Conservation (phyloP, 768 basidiomycete species). For the Mycena sanguinolenta region DNA sequence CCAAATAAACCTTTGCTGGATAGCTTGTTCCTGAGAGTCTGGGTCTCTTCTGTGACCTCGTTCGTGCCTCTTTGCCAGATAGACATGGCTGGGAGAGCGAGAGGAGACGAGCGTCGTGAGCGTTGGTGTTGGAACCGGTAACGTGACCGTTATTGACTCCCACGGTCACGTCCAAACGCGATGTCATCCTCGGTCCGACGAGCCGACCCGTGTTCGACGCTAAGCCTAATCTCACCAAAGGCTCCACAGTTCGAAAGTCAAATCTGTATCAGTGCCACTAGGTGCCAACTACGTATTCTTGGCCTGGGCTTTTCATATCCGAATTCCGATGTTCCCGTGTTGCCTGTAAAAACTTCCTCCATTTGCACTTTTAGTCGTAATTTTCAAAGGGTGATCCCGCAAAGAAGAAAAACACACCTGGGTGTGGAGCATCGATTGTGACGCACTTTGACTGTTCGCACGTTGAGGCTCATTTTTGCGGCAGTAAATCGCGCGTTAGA, state of each 20-base stretch:
- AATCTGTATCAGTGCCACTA: too few relatives aligned
- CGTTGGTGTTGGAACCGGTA: constrained; percentile 12
- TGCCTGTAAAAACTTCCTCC: not conserved
- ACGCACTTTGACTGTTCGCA: not conserved
- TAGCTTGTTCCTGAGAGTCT: constrained; percentile 60
- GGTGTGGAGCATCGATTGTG: constrained; percentile 25
- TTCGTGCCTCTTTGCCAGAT: constrained; percentile 60
- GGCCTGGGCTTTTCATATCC: too few relatives aligned
- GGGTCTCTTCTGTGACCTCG: constrained; percentile 63
- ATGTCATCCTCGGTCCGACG: too few relatives aligned
- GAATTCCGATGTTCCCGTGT: not conserved
- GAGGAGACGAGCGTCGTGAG: not conserved
- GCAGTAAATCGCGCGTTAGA: too few relatives aligned
- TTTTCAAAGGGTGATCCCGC: not conserved
- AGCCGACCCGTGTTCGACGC: too few relatives aligned
- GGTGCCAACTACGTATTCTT: too few relatives aligned
- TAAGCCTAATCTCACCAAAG: too few relatives aligned
- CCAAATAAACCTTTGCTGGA: constrained; percentile 60
- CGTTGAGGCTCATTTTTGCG: too few relatives aligned
- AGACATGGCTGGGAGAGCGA: constrained; percentile 56
- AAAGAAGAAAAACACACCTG: not conserved
- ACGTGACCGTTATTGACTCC: constrained; percentile 5
- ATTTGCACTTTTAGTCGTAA: not conserved
- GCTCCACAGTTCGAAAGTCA: too few relatives aligned
- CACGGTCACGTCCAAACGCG: not conserved